Evolutionary conservation across 2,329 filamentous ascomycete genomes (phyloP).

Genomic region (Stylonectria norvegica): DNA sequence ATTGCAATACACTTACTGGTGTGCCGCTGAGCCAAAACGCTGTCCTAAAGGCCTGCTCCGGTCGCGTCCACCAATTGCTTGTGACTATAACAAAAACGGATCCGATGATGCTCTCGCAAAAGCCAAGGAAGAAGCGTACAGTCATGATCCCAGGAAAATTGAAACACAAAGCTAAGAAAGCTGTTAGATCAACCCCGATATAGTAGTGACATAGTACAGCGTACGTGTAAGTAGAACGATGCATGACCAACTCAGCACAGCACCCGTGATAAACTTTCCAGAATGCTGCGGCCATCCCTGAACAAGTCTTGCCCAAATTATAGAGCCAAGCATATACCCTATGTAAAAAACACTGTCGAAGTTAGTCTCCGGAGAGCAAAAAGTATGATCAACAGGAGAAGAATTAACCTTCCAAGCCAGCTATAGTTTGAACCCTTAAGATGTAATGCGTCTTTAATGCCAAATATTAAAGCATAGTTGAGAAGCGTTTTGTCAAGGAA

Average conservation of each 20-base stretch:
- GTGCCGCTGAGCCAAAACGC: conserved; percentile 9
- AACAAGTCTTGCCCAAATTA: conserved; percentile 4
- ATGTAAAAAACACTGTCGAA: conserved; percentile 4
- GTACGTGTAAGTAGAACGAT: conserved; percentile 6
- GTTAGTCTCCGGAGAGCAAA: neutral
- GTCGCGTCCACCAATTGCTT: conserved; percentile 9
- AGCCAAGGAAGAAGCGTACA: conserved; percentile 4
- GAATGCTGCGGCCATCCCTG: conserved; percentile 4
- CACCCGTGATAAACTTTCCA: conserved; percentile 7
- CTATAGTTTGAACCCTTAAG: conserved; percentile 6
- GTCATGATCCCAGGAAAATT: conserved; percentile 5
- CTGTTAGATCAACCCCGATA: neutral
- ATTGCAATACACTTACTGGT: conserved; percentile 1
- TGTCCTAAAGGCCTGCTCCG: conserved; percentile 5
- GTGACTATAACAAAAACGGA: conserved; percentile 8
- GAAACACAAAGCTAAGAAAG: conserved; percentile 3
- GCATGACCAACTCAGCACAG: conserved; percentile 1
- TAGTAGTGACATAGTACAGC: too few species aligned
- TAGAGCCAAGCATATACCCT: conserved; percentile 7
- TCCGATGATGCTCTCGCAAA: conserved; percentile 5
- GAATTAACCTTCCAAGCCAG: conserved; percentile 6
- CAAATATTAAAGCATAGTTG: conserved; percentile 7
- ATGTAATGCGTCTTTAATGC: conserved; percentile 6
- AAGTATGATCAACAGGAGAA: neutral
- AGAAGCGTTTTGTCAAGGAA: conserved; percentile 8